A percentile compares a stretch with the other conserved stretches of the same genome.
phyloP scores from a whole-genome alignment of 139 green algal genomes.

The Limnomonas spitsbergensis region DNA sequence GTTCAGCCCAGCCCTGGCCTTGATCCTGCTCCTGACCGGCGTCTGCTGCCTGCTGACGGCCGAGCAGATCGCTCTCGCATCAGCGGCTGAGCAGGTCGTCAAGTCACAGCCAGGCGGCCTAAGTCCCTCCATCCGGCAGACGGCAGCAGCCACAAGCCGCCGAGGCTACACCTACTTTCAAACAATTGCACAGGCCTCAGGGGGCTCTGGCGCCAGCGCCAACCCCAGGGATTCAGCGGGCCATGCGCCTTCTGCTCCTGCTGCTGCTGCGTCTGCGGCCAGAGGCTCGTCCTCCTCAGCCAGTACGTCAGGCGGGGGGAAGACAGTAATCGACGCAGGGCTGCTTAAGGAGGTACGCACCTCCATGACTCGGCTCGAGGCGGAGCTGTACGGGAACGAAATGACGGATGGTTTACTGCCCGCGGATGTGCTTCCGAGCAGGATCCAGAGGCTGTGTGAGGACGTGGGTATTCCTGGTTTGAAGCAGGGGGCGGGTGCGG shows the following conservation, averaged over 20 bases:
- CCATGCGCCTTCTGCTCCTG: no score
- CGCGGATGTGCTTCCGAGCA: background rate
- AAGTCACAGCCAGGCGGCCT: no score
- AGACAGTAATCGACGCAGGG: no score
- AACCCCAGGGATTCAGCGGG: no score
- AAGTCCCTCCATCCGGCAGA: no score
- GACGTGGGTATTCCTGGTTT: background rate
- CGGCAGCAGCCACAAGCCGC: no score
- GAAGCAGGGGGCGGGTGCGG: background rate
- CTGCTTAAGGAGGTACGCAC: background rate
- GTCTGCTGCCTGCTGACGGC: background rate
- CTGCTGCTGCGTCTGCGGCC: background rate
- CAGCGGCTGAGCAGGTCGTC: no score
- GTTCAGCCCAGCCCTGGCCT: background rate
- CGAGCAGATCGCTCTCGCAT: background rate
- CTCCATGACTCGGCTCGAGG: slow-evolving; percentile 7
- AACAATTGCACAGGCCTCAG: no score
- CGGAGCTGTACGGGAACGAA: slow-evolving; percentile 13
- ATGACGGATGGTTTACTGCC: slow-evolving; percentile 6
- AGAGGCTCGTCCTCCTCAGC: background rate
- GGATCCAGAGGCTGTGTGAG: slow-evolving; percentile 21
- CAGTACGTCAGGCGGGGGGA: background rate
- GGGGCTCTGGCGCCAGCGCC: no score
- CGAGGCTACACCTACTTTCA: no score
- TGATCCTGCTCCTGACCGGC: background rate